These are phyloP conservation scores for Talaromyces sp. DNA, from an alignment of 2,329 filamentous ascomycete genomes.

Conservation along the genomic window DNA sequence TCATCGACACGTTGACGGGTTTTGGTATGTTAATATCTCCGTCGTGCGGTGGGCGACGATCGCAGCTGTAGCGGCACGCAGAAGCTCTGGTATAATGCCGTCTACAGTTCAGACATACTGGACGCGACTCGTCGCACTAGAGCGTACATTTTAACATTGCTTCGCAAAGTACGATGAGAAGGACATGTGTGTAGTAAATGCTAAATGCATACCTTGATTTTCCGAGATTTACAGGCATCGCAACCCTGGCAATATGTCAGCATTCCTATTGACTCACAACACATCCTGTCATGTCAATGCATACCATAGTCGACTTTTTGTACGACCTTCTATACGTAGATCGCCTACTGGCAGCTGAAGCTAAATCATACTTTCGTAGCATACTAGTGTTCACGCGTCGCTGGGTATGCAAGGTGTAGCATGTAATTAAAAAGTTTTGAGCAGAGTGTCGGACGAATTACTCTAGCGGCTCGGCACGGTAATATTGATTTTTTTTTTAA, in stretches of 20 bases:
- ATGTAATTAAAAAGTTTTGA: no score
- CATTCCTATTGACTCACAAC: neutral
- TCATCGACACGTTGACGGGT: neutral
- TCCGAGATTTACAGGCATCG: conserved; percentile 5
- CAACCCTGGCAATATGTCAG: conserved; percentile 1
- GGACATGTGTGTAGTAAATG: neutral
- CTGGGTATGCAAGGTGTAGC: no score
- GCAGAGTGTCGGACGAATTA: no score
- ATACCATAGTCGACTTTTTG: conserved; percentile 6
- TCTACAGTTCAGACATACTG: conserved; percentile 8
- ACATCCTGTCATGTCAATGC: neutral
- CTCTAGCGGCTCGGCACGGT: no score
- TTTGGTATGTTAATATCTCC: neutral
- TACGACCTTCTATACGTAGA: conserved; percentile 2
- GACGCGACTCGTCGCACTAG: conserved; percentile 8
- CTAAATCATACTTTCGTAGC: neutral
- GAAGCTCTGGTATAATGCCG: conserved; percentile 1
- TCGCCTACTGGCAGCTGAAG: neutral
- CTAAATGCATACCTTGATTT: conserved; percentile 1
- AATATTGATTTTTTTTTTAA: no score
- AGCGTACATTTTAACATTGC: neutral
- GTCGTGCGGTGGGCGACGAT: neutral
- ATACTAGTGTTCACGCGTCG: neutral
- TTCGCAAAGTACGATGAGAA: neutral
- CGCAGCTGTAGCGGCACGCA: conserved; percentile 1